Conservation (phyloP, 75 land plant species). For the Pinus albicaulis region DNA sequence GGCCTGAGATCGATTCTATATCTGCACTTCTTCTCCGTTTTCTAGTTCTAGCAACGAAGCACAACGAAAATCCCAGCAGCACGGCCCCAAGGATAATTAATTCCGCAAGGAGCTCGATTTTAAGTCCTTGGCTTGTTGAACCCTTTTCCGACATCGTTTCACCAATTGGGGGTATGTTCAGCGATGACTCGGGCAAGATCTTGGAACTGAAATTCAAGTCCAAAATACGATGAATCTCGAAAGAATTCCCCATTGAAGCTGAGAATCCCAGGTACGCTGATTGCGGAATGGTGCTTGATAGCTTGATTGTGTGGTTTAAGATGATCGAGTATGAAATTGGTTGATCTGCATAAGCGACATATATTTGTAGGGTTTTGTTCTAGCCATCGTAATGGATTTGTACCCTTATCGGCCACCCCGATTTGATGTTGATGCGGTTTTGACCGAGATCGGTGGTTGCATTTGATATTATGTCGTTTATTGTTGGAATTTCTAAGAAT, state of each 20-base stretch:
- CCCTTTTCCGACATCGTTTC: neutral
- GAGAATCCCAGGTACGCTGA: constrained; percentile 24
- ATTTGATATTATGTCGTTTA: constrained; percentile 10
- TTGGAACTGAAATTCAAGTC: constrained; percentile 14
- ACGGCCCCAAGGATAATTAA: neutral
- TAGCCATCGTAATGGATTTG: constrained; percentile 28
- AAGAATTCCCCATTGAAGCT: constrained; percentile 14
- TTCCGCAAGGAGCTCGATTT: neutral
- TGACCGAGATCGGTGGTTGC: neutral
- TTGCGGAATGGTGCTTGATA: constrained; percentile 8
- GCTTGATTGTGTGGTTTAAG: neutral
- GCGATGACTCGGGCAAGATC: neutral
- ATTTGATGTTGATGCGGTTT: constrained; percentile 17
- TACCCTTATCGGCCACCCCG: constrained; percentile 18
- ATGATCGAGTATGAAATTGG: neutral
- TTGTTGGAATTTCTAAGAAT: no score
- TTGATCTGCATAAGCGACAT: constrained; percentile 13
- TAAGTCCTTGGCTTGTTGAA: neutral
- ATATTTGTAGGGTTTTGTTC: constrained; percentile 14
- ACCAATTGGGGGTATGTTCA: neutral
- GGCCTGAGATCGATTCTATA: no score
- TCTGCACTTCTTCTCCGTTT: neutral
- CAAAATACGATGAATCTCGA: constrained; percentile 14
- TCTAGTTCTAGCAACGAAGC: neutral
- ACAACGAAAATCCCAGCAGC: neutral